Evolutionary conservation across 2,329 filamentous ascomycete species (phyloP).

Genomic region (Fusarium tjaetaba): DNA sequence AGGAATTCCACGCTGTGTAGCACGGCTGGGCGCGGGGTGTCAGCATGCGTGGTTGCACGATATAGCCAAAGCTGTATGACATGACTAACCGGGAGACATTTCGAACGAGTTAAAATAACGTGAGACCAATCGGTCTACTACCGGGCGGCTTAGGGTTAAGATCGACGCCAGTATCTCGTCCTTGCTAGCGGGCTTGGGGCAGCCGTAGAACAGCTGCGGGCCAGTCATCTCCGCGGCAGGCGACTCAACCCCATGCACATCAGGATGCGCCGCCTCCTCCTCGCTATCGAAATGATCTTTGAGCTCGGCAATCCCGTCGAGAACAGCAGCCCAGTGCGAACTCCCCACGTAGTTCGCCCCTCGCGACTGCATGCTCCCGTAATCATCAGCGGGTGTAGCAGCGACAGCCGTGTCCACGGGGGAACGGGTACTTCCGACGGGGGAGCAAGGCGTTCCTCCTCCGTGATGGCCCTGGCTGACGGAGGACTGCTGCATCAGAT

Average conservation of each 20-base stretch:
- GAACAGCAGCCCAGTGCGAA: slow-evolving; percentile 53
- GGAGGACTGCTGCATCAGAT: slow-evolving; percentile 37
- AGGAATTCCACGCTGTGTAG: slow-evolving; percentile 9
- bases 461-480: not conserved
- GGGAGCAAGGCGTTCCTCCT: not conserved
- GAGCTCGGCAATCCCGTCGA: slow-evolving; percentile 54
- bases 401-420: not conserved
- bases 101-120: slow-evolving; percentile 50
- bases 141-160: slow-evolving; percentile 18
- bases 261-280: slow-evolving; percentile 25
- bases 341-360: slow-evolving; percentile 49
- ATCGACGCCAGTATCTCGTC: slow-evolving; percentile 48
- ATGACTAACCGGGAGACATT: slow-evolving; percentile 29
- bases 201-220: slow-evolving; percentile 49
- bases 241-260: not conserved
- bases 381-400: slow-evolving; percentile 41
- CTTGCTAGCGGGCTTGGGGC: slow-evolving; percentile 34
- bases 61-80: no score
- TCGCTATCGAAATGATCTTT: slow-evolving; percentile 49
- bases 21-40: not conserved
- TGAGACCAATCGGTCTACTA: slow-evolving; percentile 49
- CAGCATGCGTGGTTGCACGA: not conserved
- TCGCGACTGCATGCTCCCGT: slow-evolving; percentile 45
- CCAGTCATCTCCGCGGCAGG: not conserved
- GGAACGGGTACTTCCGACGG: not conserved